Base-by-base conservation (phyloP, 176 grass and related monocot genomes). In the Aegilops speltoides region DNA sequence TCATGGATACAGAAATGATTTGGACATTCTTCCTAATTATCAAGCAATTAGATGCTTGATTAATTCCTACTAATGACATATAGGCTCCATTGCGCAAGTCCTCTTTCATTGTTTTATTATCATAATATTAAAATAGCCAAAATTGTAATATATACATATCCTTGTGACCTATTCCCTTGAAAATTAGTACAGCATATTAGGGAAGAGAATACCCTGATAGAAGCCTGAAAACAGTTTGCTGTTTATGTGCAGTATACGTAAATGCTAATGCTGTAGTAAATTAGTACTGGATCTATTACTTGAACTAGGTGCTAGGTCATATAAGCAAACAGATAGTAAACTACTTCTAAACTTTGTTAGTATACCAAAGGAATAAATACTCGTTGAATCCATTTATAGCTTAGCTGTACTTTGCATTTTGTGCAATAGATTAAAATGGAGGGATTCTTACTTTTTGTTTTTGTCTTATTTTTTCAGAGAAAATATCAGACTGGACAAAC, bases 401-500 rank as follows among this genome's bases (percentile, higher is more conserved):
- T 59, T 37, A 2, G 10, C 16, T 16, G 62, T 74, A 13, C 20
- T 43, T 1, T 84, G 22, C 23, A 64, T 45, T 45, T 20, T 25
- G 1, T 67, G 10, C 1, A 14, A 28, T 59, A 6, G 1, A 19
- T 62, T 33, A 1, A 23, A 48, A 64, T 10, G 33, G 14, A 46
- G 10, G n/a, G 23, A 2, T 52, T 77, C 15, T 63, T 48, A 48
- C 15, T 23, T 64, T 56, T 41, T 80, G 19, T 33, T 84, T 17
- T 7, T 25, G 36, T 10, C 7, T 46, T 41, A n/a, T 59, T 88
- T 34, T 89, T 83, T 57, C 87, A 97, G 95, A 91, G 25, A 91
- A 84, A 68, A 90, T 93, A 91, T 79, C 63, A 13, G 77, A 93
- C 72, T 95, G 95, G 93, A 91, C 84, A 78, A 97, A 95, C 68